Evolutionary conservation across 2,329 filamentous ascomycete genomes (phyloP).

Genomic region (Hyphodiscus sp.): DNA sequence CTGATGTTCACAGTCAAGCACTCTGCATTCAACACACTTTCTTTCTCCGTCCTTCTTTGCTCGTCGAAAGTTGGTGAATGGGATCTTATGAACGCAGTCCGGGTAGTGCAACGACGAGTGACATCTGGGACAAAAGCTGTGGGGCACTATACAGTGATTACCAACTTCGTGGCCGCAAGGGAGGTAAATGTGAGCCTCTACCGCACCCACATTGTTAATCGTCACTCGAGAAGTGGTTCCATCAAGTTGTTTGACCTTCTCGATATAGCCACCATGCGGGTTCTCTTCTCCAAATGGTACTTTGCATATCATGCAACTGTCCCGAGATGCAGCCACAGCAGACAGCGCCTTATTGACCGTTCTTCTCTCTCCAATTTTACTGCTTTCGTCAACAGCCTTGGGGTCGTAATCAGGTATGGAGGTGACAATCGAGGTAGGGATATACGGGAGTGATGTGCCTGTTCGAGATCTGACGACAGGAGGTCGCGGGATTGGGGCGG

Average conservation of each 20-base stretch:
- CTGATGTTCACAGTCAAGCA: neutral
- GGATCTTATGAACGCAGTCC: neutral
- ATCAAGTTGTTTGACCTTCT: neutral
- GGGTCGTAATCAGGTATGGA: no score
- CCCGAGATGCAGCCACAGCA: neutral
- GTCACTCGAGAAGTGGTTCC: neutral
- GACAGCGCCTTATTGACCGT: neutral
- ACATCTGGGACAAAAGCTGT: neutral
- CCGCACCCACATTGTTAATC: neutral
- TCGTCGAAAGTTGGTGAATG: neutral
- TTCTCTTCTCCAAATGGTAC: neutral
- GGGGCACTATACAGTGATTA: neutral
- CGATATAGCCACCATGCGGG: neutral
- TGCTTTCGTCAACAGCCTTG: no score
- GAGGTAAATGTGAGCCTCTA: neutral
- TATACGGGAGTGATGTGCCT: no score
- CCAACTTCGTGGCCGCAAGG: neutral
- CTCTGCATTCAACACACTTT: neutral
- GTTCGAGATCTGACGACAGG: no score
- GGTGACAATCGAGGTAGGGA: no score
- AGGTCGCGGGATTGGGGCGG: no score
- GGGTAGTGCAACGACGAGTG: neutral
- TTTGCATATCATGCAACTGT: neutral
- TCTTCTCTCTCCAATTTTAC: neutral
- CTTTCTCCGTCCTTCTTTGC: neutral